Percentiles rank a stretch among this genome's conserved stretches.
phyloP scores from a whole-genome alignment of 345 rosid genomes.

The Corchorus olitorius region DNA sequence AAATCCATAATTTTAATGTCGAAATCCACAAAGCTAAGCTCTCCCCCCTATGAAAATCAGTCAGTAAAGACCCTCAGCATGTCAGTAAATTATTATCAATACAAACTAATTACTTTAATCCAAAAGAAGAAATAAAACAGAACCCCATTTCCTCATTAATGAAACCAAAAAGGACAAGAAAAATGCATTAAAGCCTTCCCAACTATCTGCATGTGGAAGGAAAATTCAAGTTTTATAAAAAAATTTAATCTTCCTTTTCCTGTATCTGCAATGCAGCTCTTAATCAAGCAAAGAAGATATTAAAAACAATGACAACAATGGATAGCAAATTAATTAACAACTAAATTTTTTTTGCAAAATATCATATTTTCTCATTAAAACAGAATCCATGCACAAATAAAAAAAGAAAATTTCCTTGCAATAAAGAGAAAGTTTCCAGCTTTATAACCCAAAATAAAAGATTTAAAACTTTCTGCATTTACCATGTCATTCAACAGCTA shows the following conservation, averaged over 20 bases:
- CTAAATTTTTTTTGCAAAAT: neutral
- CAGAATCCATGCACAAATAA: neutral
- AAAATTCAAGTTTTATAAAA: neutral
- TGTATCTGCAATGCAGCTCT: conserved; percentile 35
- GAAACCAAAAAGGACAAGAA: conserved; percentile 6
- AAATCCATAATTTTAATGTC: conserved; percentile 45
- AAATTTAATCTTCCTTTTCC: neutral
- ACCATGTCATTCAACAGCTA: conserved; percentile 3
- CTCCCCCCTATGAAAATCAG: conserved; percentile 34
- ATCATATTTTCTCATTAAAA: neutral
- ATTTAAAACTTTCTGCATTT: neutral
- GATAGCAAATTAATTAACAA: conserved; percentile 5
- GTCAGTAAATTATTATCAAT: conserved; percentile 2
- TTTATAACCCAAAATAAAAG: neutral
- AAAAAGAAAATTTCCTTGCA: no score
- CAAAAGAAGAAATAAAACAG: neutral
- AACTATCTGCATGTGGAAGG: neutral
- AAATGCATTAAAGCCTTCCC: conserved; percentile 1
- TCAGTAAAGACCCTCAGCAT: conserved; percentile 13
- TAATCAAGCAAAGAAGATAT: neutral
- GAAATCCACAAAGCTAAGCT: conserved; percentile 17
- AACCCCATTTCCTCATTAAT: neutral
- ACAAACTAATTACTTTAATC: neutral
- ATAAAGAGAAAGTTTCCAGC: neutral
- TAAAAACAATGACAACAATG: conserved; percentile 1